Evolutionary conservation across 371 early-diverging fungal species (phyloP).

Genomic region (Mucor mucedo): DNA sequence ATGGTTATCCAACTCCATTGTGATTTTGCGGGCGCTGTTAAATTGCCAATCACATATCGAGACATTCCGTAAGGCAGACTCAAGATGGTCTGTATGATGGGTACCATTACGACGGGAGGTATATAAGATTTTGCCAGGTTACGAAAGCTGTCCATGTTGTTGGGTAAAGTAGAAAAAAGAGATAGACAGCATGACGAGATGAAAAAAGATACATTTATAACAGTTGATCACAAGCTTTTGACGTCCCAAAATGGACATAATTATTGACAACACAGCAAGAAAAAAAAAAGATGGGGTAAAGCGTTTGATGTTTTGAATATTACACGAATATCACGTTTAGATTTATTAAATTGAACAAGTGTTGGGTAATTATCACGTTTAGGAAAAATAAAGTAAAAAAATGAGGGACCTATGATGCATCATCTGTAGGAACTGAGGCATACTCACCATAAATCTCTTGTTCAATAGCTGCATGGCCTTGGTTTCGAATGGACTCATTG

Average conservation of each 20-base stretch:
- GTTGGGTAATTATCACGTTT: background rate
- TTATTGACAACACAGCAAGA: background rate
- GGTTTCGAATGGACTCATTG: constrained; percentile 40
- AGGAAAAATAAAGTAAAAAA: constrained; percentile 1
- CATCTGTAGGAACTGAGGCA: constrained; percentile 16
- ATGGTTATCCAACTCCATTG: constrained; percentile 26
- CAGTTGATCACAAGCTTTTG: too few species aligned
- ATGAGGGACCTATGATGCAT: background rate
- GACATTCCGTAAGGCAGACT: constrained; percentile 18
- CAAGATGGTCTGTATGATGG: constrained; percentile 12
- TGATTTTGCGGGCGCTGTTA: constrained; percentile 22
- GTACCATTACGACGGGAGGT: constrained; percentile 13
- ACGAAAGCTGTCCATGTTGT: constrained; percentile 11
- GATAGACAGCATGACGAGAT: too few species aligned
- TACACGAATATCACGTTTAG: too few species aligned
- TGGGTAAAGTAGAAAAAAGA: background rate
- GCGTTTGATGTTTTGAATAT: too few species aligned
- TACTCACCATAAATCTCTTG: constrained; percentile 41
- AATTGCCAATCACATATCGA: constrained; percentile 16
- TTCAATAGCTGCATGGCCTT: constrained; percentile 41
- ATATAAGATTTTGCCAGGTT: constrained; percentile 2
- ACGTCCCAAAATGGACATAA: too few species aligned
- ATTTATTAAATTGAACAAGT: too few species aligned
- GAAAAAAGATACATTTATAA: too few species aligned
- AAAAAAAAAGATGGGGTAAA: background rate